Evolutionary conservation across 169 alveolate genomes (phyloP), one percentile per base, ranked within the genome.

Genomic region (Babesia ovis): DNA sequence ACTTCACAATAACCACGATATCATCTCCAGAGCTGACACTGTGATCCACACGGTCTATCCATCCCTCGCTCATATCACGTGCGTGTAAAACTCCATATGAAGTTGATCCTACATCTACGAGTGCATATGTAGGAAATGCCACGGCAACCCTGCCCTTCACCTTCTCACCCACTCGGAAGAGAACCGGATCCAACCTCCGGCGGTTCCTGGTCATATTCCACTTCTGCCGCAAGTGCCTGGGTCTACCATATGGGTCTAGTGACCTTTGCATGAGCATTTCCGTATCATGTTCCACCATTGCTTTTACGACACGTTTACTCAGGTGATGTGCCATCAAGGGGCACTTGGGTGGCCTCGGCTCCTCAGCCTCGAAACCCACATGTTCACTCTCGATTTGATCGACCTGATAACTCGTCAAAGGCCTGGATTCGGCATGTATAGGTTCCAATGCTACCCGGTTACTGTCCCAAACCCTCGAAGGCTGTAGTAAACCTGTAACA

Each of bases 41-140:
- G 66, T 55, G 70, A 48, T 79, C 83, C 41, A 71, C 87, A 16
- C 83, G 68, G 64, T 79, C 77, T 12, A 79, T 69, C 87, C 87
- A 79, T 14, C 77, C 82, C 62, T 69, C 70, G 31, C 84, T 69
- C 73, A 79, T 68, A 31, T 79, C 87, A 34, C 87, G 53, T 1
- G 87, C 87, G 59, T 79, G 87, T 0, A 79, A 46, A 12, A 79
- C 77, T 3, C 83, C 87, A 46, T 69, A 79, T 5, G 66, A 67
- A 11, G 83, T 71, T 1, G 83, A 57, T 16, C 87, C 87, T 23
- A 79, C 59, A 55, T 79, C 87, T 11, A 79, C 83, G 37, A 79
- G 64, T 2, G 87, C 87, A 25, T 79, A 79, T 11, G 87, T 79
- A 5, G 87, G 87, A 34, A 61, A 79, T 16, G 69, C 60, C 18